Evolutionary conservation across 768 basidiomycete genomes (phyloP), one percentile per base, ranked within the genome.

Genomic region (Pisolithus albus): DNA sequence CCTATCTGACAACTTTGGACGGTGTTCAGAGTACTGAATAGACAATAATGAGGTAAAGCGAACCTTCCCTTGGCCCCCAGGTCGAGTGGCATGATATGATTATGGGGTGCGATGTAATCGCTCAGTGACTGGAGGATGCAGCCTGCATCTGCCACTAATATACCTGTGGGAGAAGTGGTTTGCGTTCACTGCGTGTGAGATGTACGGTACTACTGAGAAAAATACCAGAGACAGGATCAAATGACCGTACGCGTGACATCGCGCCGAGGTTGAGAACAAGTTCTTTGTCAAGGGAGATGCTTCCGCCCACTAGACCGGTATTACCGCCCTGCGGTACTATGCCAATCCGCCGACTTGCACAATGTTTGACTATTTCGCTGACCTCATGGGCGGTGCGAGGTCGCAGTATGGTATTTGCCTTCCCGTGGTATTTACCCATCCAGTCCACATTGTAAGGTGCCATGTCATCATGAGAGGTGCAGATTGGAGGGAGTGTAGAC

Each of bases 271-370:
- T 92, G 47, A 99, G 72, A 47, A 99, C 78, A 55, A 98, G 69
- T 69, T 99, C 96, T 64, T 94, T 86, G 58, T 82, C 74, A 37
- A 92, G 65, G 0, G 96, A 95, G 10, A 95, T 88, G 55, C 93
- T 84, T 36, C 96, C 96, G 51, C 94, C 96, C 36, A 99, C 96
- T 11, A 99, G 80, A 15, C 96, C 96, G 0, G 96, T 99, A 72
- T 99, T 99, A 43, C 96, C 96, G 44, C 96, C 95, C 68, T 99
- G 96, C 2, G 96, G 96, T 2, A 96, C 93, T 49, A 98, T 80
- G n/a, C 84, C 85, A 39, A 99, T 87, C 50, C 80, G 77, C 51
- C 82, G 77, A 49, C 84, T 75, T 59, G 85, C 82, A 69, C 96
- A 98, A 75, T 84, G 90, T 64, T 83, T 85, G 63, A 98, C 75